Conservation (phyloP, 176 grass and related monocot genomes). For the Typha latifolia region DNA sequence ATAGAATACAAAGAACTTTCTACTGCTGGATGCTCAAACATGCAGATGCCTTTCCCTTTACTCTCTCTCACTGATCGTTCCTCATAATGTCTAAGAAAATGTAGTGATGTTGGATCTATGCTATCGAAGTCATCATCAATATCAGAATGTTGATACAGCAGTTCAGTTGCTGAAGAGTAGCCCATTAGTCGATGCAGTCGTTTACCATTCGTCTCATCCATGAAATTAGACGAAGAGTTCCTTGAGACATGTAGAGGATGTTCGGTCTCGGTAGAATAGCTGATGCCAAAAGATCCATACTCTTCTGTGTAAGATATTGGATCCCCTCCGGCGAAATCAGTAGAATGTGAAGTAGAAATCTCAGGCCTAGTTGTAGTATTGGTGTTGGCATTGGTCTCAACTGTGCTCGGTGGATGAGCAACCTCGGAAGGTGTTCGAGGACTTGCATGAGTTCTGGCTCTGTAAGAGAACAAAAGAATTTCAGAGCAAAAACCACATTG, state of each 20-base stretch:
- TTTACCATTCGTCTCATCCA: background rate
- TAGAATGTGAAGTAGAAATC: background rate
- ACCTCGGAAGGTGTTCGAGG: constrained; percentile 3
- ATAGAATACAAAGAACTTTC: background rate
- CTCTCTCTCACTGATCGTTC: background rate
- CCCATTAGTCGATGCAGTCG: background rate
- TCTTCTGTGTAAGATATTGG: background rate
- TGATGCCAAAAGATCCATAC: background rate
- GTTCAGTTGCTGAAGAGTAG: background rate
- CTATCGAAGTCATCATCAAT: background rate
- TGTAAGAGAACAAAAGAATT: constrained; percentile 65
- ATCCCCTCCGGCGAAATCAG: background rate
- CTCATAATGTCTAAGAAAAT: background rate
- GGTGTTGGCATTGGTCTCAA: background rate
- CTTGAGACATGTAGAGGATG: background rate
- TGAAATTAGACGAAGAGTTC: background rate
- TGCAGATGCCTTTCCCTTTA: background rate
- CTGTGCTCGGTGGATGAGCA: background rate
- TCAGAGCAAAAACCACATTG: constrained; percentile 62
- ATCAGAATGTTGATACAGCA: background rate
- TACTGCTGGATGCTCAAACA: background rate
- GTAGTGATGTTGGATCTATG: background rate
- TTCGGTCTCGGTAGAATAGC: background rate
- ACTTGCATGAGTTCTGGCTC: constrained; percentile 11
- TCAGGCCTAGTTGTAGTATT: too few relatives aligned